Evolutionary conservation across 345 rosid genomes (phyloP).

Genomic region (Hibiscus tridactylites): DNA sequence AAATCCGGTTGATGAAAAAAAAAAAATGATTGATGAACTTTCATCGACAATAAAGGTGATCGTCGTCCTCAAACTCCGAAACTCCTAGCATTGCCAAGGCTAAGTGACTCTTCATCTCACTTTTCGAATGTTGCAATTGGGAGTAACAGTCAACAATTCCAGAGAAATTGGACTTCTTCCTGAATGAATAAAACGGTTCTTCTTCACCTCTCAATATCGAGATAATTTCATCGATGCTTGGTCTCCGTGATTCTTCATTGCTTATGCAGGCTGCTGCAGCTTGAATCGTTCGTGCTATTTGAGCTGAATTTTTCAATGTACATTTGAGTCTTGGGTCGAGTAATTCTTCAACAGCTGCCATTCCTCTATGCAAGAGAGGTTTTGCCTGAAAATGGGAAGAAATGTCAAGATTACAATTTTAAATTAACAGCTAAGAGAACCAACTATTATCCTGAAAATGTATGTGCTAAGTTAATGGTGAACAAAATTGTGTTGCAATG

Average conservation of each 20-base stretch:
- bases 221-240: slow-evolving; percentile 44
- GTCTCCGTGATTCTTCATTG: slow-evolving; percentile 68
- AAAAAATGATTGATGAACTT: neutral
- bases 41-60: slow-evolving; percentile 50
- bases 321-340: slow-evolving; percentile 52
- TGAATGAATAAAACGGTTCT: slow-evolving; percentile 23
- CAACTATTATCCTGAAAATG: neutral
- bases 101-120: slow-evolving; percentile 77
- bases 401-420: neutral
- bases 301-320: slow-evolving; percentile 28
- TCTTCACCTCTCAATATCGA: slow-evolving; percentile 56
- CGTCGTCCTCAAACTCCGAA: slow-evolving; percentile 59
- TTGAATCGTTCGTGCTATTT: slow-evolving; percentile 52
- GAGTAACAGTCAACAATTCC: slow-evolving; percentile 57
- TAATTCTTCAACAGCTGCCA: slow-evolving; percentile 54
- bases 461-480: neutral
- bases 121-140: slow-evolving; percentile 52
- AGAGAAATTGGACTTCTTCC: slow-evolving; percentile 44
- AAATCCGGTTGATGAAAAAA: neutral
- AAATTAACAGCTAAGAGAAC: neutral
- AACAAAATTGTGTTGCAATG: neutral
- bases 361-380: slow-evolving; percentile 61
- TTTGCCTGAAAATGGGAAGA: slow-evolving; percentile 46
- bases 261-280: slow-evolving; percentile 70
- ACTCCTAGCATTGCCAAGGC: slow-evolving; percentile 90